phyloP scores from a whole-genome alignment of 1,139 yeast species.

The Geotrichum bryndzae region DNA sequence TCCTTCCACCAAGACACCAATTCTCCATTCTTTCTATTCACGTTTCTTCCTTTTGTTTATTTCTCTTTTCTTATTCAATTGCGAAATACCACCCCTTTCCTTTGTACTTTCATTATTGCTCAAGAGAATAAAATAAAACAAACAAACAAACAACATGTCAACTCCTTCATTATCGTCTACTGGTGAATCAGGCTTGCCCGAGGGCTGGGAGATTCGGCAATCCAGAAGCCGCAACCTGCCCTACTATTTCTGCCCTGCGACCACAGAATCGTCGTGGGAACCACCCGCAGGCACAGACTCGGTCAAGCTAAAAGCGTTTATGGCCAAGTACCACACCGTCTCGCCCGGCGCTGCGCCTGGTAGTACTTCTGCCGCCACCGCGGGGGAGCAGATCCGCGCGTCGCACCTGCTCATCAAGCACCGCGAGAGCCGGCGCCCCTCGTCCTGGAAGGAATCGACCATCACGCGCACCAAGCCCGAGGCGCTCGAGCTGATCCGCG shows the following conservation, averaged over 20 bases:
- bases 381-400: constrained; percentile 52
- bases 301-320: constrained; percentile 51
- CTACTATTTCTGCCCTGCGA: constrained; percentile 66
- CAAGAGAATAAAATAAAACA: too few relatives aligned
- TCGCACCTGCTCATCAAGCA: constrained; percentile 79
- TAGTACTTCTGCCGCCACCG: constrained; percentile 25
- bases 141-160: neutral
- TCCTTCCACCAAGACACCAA: too few relatives aligned
- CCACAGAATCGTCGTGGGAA: constrained; percentile 81
- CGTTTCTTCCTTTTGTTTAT: too few relatives aligned
- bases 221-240: constrained; percentile 81
- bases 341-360: constrained; percentile 16
- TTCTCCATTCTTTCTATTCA: too few relatives aligned
- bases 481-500: constrained; percentile 60
- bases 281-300: constrained; percentile 82
- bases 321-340: constrained; percentile 36
- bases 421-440: constrained; percentile 76
- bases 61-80: too few relatives aligned
- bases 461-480: constrained; percentile 79
- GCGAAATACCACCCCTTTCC: too few relatives aligned
- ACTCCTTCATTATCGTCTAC: constrained; percentile 1
- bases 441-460: constrained; percentile 79
- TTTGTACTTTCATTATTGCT: too few relatives aligned
- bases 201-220: constrained; percentile 73
- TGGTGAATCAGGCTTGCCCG: constrained; percentile 63